Conservation (phyloP, 2,329 filamentous ascomycete genomes). For the Colletotrichum tamarilloi region DNA sequence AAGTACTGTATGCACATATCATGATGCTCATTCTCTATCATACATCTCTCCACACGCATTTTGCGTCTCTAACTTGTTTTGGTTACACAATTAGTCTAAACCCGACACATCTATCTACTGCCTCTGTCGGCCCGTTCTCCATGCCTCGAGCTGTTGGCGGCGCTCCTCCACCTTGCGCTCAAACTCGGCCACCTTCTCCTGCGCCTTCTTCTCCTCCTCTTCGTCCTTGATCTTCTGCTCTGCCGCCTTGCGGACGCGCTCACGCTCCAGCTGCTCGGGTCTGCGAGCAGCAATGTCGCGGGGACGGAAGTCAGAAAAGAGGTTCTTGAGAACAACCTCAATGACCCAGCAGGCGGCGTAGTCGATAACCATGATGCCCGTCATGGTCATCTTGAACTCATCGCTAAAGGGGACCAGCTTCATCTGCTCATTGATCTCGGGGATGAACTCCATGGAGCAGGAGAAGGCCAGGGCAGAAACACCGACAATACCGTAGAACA, state of each 20-base stretch:
- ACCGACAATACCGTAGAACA: slow-evolving; percentile 96
- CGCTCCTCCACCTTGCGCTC: slow-evolving; percentile 68
- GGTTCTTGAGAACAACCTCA: slow-evolving; percentile 84
- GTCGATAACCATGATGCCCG: slow-evolving; percentile 85
- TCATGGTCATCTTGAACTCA: slow-evolving; percentile 92
- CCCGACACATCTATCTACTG: slow-evolving; percentile 26
- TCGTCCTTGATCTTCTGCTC: slow-evolving; percentile 61
- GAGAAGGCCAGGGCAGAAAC: slow-evolving; percentile 92
- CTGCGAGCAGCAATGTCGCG: slow-evolving; percentile 92
- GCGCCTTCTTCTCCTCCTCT: slow-evolving; percentile 63
- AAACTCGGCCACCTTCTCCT: slow-evolving; percentile 68
- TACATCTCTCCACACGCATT: background rate
- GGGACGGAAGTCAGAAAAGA: slow-evolving; percentile 91
- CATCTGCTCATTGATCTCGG: slow-evolving; percentile 93
- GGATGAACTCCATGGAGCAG: slow-evolving; percentile 94
- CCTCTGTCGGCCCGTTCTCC: slow-evolving; percentile 51
- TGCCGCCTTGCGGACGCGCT: slow-evolving; percentile 74
- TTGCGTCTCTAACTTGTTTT: background rate
- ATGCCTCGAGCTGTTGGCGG: slow-evolving; percentile 58
- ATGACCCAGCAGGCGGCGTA: slow-evolving; percentile 89
- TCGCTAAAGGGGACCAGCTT: slow-evolving; percentile 89
- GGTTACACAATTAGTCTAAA: slow-evolving; percentile 5
- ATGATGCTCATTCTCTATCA: background rate
- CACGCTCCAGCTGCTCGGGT: slow-evolving; percentile 85
- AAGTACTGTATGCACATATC: background rate